Evolutionary conservation across 345 rosid genomes (phyloP), one percentile per base, ranked within the genome.

Genomic region (Lepidium sativum): DNA sequence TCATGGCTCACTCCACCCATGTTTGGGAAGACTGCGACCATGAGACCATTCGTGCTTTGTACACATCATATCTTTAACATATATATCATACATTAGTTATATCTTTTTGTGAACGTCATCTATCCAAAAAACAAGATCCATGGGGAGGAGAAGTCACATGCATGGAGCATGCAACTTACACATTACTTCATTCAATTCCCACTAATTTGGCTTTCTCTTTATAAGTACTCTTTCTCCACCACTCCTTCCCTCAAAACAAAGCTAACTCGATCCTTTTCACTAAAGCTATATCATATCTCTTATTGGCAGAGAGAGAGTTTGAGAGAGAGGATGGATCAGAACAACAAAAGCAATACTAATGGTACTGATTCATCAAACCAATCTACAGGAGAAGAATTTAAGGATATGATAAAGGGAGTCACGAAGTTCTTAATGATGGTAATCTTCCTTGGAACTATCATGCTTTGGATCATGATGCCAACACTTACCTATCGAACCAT

Each of bases 401-500:
- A 53, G 43, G 61, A 37, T 23, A 51, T 64, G 47, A 54, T 76
- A 5, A 65, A 77, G 66, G 44, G 77, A 54, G 72, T 32, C 20
- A 81, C 79, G 23, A 77, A 68, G 83, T 25, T 79, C n/a, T 31
- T 87, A 45, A 12, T 72, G 8, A 55, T 63, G 60, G 53, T 68
- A 16, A 61, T 82, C 8, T 74, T 75, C 62, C 48, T 82, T 23
- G 96, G 91, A 11, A 78, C 59, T 56, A 54, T 86, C 49, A 39
- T 86, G 81, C 52, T 89, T 49, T 89, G 91, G 97, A 69, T 82
- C 63, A 63, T 89, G 86, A 66, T 59, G 75, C 84, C 97, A 37
- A 86, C 96, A 43, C 71, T 65, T 47, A 82, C 83, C 4, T 89
- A 68, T 66, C 51, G 56, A 52, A 44, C 37, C 9, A 35, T 37